Base-by-base conservation (phyloP, 352 stramenopile species). In the Pythium chondricola region DNA sequence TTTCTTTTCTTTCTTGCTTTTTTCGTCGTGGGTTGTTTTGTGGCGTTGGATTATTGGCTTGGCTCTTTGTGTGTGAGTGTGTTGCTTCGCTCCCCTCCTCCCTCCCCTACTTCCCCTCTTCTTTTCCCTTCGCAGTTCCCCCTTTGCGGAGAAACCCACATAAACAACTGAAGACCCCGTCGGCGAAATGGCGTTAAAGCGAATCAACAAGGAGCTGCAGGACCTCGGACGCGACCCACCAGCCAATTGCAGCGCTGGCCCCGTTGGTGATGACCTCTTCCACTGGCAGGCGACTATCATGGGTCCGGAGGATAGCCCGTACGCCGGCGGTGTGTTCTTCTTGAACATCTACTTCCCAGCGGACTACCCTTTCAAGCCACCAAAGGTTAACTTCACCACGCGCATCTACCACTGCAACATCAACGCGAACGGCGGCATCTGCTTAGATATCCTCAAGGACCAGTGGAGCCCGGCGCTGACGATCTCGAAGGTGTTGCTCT, bases 351-450 rank as follows among this genome's bases (percentile, higher is more conserved):
- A 98, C 74, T 98, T 99, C 71, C 95, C 96, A 43, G 95, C 95
- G 31, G 96, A 99, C 69, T 99, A 99, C 82, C 97, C 97, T 37
- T 99, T 99, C 78, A 99, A 99, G 84, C 95, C 96, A 25, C 96
- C 96, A 48, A 97, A 95, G 58, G 95, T 99, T 37, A 97, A 98
- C 72, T 99, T 99, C 74, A 98, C 92, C 49, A 99, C 97, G 58
- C 95, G 95, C 71, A 99, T 99, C 57, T 99, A 99, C 70, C 97
- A 99, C 73, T 98, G 95, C 77, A 99, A 99, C 93, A 99, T 99
- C 71, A 99, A 99, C 71, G 96, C 92, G 39, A 99, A 98, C 77
- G 97, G 97, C 61, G 96, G 96, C 44, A 99, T 99, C 61, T 99
- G 97, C 78, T 85, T 99, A 78, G 97, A 99, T 67, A 99, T 99